phyloP scores from a whole-genome alignment of 805 yeast genomes.

The Dipodascus albidus region DNA sequence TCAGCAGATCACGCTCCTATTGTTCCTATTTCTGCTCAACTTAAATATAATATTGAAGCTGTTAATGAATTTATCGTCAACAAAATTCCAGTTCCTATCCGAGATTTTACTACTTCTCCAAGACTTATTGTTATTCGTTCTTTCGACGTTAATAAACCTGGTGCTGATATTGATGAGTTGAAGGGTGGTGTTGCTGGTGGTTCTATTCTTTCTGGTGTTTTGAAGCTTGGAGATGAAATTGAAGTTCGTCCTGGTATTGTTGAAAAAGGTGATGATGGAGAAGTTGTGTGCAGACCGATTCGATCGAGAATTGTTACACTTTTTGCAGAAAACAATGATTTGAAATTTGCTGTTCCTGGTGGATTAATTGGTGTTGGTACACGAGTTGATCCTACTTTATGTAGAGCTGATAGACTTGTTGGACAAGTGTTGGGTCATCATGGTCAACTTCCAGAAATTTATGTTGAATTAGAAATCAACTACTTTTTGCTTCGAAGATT shows the following conservation, averaged over 20 bases:
- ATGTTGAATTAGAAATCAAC: constrained; percentile 95
- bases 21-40: constrained; percentile 97
- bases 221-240: constrained; percentile 93
- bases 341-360: constrained; percentile 99
- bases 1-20: constrained; percentile 99
- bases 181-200: constrained; percentile 99
- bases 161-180: constrained; percentile 91
- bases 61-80: constrained; percentile 94
- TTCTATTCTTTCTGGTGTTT: constrained; percentile 91
- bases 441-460: constrained; percentile 90
- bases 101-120: constrained; percentile 92
- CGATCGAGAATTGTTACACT: constrained; percentile 87
- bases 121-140: constrained; percentile 95
- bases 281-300: constrained; percentile 91
- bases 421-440: constrained; percentile 99
- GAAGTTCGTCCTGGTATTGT: constrained; percentile 99
- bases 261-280: constrained; percentile 73
- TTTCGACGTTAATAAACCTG: constrained; percentile 97
- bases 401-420: constrained; percentile 98
- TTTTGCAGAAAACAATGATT: constrained; percentile 95
- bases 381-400: constrained; percentile 94
- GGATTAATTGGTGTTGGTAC: constrained; percentile 99
- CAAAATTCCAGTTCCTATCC: constrained; percentile 88
- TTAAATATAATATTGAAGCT: constrained; percentile 96
- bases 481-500: constrained; percentile 93